Evolutionary conservation across 805 yeast species (phyloP), one percentile per base, ranked within the genome.

Genomic region (Nakazawaea ernobii): DNA sequence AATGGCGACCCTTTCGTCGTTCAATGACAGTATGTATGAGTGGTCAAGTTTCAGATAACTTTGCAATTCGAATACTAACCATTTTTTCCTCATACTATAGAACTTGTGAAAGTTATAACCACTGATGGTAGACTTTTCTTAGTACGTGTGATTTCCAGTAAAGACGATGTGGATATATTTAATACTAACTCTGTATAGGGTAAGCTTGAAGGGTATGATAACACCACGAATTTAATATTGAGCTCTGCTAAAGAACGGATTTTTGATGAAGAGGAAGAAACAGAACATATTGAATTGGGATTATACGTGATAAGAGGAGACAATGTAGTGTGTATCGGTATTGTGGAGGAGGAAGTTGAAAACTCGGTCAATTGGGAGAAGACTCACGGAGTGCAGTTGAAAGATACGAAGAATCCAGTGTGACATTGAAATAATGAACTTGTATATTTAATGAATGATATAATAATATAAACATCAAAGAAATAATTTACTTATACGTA

Each of bases 171-270:
- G 6, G 28, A n/a, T 14, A 11, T 7, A 17, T 14, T 38, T 10
- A 10, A 15, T 41, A 45, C 49, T 49, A 38, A 39, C 49, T 7
- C 11, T 55, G 32, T n/a, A 32, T 17, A 52, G 55, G 83, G 80
- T 4, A 65, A 56, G 17, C 56, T 78, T 14, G 74, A 71, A 53
- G 89, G 91, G 6, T 84, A 69, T 55, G 92, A 85, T 59, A 77
- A 80, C 52, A 69, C 78, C 39, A 77, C 86, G 24, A 85, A 85
- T 57, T 56, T 85, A 32, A 67, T 84, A 35, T 62, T 84, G 36
- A 64, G 77, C 2, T 62, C 70, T 36, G 72, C 84, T 14, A 59
- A 66, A 17, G 86, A 82, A 57, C 61, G 83, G 42, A 58, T 79
- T 14, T 68, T 80, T 39, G 69, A 68, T 44, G 59, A 59, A 0